A percentile compares a stretch with the other conserved stretches of the same genome.
Conservation (phyloP, 2,329 filamentous ascomycete species). For the Cladophialophora psammophila region DNA sequence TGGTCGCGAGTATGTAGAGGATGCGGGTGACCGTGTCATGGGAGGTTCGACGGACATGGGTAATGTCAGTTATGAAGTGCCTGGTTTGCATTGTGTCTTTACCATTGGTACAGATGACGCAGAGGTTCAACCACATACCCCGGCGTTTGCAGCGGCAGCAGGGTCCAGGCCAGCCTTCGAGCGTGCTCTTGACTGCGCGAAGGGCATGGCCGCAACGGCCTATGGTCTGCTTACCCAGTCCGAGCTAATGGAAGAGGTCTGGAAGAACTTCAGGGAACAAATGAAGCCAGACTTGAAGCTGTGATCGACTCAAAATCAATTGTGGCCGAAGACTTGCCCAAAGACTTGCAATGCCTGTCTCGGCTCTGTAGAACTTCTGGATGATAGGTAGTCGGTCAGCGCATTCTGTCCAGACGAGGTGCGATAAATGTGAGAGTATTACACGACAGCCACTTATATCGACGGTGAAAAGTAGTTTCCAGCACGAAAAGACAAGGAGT, state of each 20-base stretch:
- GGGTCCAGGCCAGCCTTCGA: constrained; percentile 49
- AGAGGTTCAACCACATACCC: constrained; percentile 50
- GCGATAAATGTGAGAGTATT: background rate
- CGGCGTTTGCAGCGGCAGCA: constrained; percentile 56
- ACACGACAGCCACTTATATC: background rate
- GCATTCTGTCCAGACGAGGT: background rate
- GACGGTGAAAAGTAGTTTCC: background rate
- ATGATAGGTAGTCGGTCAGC: background rate
- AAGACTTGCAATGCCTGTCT: background rate
- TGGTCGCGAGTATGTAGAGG: constrained; percentile 49
- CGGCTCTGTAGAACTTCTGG: background rate
- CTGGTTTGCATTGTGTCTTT: constrained; percentile 60
- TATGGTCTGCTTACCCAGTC: constrained; percentile 41
- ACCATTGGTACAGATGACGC: constrained; percentile 49
- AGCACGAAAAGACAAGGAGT: background rate
- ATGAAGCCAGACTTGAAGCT: constrained; percentile 12
- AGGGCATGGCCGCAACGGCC: constrained; percentile 53
- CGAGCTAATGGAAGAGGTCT: constrained; percentile 19
- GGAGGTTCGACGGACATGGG: constrained; percentile 60
- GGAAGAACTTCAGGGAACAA: constrained; percentile 10
- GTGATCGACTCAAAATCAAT: background rate
- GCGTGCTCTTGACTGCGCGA: constrained; percentile 54
- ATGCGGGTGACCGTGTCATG: constrained; percentile 49
- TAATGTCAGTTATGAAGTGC: constrained; percentile 58
- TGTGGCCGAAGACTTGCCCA: too few relatives aligned